phyloP scores from a whole-genome alignment of 345 rosid species.

The Eucalyptus pauciflora region DNA sequence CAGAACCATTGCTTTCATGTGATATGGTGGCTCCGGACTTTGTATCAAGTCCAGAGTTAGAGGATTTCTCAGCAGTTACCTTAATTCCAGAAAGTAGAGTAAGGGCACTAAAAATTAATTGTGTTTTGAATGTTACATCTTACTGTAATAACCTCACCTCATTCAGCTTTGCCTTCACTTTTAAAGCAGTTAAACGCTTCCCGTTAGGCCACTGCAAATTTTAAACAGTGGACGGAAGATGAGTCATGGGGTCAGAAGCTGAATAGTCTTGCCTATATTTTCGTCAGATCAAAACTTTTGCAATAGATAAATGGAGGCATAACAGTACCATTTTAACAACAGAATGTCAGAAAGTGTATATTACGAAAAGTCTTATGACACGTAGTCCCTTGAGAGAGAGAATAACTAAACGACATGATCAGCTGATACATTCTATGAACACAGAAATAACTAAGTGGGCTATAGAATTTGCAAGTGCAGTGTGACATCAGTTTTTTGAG shows the following conservation, averaged over 20 bases:
- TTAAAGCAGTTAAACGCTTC: conserved; percentile 25
- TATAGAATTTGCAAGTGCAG: background rate
- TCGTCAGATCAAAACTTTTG: background rate
- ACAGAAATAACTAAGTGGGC: background rate
- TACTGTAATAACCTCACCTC: conserved; percentile 28
- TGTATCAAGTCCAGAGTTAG: conserved; percentile 33
- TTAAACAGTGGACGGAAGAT: background rate
- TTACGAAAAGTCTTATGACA: background rate
- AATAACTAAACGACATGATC: background rate
- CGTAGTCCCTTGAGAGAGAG: background rate
- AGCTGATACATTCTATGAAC: background rate
- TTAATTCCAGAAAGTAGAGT: background rate
- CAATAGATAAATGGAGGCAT: background rate
- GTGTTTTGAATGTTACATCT: background rate
- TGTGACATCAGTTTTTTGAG: background rate
- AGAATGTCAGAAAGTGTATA: background rate
- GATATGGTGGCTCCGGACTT: conserved; percentile 4
- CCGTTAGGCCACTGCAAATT: conserved; percentile 24
- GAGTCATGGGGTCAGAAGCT: background rate
- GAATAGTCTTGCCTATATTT: background rate
- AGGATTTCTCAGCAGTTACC: conserved; percentile 37
- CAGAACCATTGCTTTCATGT: conserved; percentile 21
- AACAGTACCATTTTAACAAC: background rate
- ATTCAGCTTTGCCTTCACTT: conserved; percentile 39
- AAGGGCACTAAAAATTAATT: background rate